Evolutionary conservation across 768 basidiomycete species (phyloP), one percentile per base, ranked within the genome.

Genomic region (Dendrothele bispora): DNA sequence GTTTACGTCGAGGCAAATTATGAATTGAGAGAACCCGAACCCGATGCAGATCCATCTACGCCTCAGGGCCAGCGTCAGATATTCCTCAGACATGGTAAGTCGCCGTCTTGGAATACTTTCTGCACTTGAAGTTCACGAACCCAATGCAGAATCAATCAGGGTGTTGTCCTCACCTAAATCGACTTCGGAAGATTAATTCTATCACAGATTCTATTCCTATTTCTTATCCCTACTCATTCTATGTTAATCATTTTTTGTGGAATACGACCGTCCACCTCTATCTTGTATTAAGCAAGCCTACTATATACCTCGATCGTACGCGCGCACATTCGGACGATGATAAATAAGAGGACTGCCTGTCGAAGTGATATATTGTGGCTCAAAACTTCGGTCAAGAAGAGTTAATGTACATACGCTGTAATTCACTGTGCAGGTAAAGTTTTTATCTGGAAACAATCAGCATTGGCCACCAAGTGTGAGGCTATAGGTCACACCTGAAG

Each of bases 1-100:
- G 91, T 95, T 15, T 92, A 83, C 51, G 90, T 89, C 28, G 91
- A 95, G 63, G 84, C 90, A 24, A 74, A 71, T 55, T 91, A 78
- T 51, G 89, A 91, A 63, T 64, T 92, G 20, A 79, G 84, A 30
- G 87, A 91, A 49, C 79, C 89, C 7, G 85, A 86, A 32, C 64
- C 75, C 5, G 73, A 69, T 30, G 80, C 87, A 11, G 87, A 90
- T 43, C 74, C 87, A 2, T 66, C 75, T 41, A 79, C 86, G 1
- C 79, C 84, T 25, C 74, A 82, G 46, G 86, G 83, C 1, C 89
- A 91, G 60, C 83, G 88, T 26, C 89, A 91, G 62, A 86, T 93
- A 46, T 86, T 91, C 66, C 73, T 93, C 32, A 74, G 80, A 60
- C 91, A 93, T 53, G 89, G 91, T 89, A 51, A 32, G 78, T 52